Evolutionary conservation across 2,329 filamentous ascomycete genomes (phyloP).

Genomic region (Pseudogymnoascus sp.): DNA sequence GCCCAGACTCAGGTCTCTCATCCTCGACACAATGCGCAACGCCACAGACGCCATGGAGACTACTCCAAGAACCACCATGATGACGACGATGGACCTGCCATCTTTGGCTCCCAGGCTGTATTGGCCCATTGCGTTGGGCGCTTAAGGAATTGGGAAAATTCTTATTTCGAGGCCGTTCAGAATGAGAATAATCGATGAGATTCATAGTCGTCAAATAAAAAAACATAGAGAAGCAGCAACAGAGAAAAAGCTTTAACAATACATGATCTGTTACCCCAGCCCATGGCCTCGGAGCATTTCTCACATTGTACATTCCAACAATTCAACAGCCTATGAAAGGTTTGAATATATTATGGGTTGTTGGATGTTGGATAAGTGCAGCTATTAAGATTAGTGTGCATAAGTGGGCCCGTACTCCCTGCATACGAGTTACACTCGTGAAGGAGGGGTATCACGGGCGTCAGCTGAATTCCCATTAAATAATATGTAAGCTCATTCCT

Average conservation of each 20-base stretch:
- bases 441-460: neutral
- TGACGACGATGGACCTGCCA: neutral
- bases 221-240: neutral
- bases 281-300: neutral
- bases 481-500: neutral
- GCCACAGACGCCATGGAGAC: neutral
- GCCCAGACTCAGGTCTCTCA: conserved; percentile 7
- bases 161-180: neutral
- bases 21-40: neutral
- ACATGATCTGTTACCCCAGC: neutral
- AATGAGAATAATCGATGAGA: neutral
- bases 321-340: neutral
- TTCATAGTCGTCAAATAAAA: neutral
- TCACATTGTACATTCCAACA: neutral
- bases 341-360: neutral
- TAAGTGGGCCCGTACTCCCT: neutral
- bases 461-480: neutral
- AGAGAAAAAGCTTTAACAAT: neutral
- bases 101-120: neutral
- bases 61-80: neutral
- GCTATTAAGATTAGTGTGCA: neutral
- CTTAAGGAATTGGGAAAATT: neutral
- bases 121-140: neutral
- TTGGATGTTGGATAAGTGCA: neutral
- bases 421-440: neutral